Evolutionary conservation across 805 yeast species (phyloP), one percentile per base, ranked within the genome.

Genomic region (Teunomyces gatunensis): DNA sequence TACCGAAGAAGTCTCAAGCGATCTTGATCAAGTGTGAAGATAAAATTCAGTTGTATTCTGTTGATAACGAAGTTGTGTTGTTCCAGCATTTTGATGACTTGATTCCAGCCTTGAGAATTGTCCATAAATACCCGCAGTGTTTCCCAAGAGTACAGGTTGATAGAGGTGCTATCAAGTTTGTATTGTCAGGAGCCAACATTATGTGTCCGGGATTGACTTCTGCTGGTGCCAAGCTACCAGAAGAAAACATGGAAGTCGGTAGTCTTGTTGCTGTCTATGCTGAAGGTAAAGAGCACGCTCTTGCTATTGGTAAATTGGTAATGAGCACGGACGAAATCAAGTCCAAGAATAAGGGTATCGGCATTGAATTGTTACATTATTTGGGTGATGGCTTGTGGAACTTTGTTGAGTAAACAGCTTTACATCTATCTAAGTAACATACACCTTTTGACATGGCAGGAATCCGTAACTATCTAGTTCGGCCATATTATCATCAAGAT

Each of bases 171-270:
- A 91, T 91, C 64, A 91, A 91, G 67, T 91, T 91, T 61, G 94
- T 91, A 21, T 71, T 91, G n/a, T 85, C 96, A 3, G 98, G 97
- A 47, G 97, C 97, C 25, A 91, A 91, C 61, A 87, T 91, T 60
- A 91, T 91, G 98, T 91, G 97, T 68, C 96, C 96, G 3, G 97
- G 97, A 15, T 76, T 89, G 53, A 89, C 96, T 0, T 83, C 94
- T 15, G 77, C 85, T 2, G 96, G 97, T 36, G 97, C 96, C 17
- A 68, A 70, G 46, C 72, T 90, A 51, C 96, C 97, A 17, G 91
- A 84, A 20, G 84, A 84, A 27, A 80, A 84, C 33, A 63, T 82
- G 49, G 83, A 79, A 36, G 75, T 80, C 55, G 95, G 78, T 46
- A 74, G 84, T n/a, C 77, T 87, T 25, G 96, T 91, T 40, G 78